These are phyloP conservation scores for Annulohypoxylon stygium DNA, from an alignment of 495 filamentous ascomycete genomes.

Conservation along the genomic window DNA sequence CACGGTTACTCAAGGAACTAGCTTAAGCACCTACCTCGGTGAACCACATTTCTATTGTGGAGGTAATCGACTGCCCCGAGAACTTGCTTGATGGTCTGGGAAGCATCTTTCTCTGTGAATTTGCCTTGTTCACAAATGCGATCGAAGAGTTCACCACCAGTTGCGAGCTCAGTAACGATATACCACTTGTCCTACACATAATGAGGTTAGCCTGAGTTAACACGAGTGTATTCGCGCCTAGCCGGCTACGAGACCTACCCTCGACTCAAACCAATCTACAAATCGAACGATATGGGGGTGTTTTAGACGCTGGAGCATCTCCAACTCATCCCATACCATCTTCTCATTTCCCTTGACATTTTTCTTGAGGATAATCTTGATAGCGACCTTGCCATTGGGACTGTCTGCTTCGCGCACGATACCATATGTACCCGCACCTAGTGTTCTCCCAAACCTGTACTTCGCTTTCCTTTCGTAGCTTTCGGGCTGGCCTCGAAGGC, in stretches of 20 bases:
- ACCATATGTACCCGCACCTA: slow-evolving; percentile 97
- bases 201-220: slow-evolving; percentile 13
- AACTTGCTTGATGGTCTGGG: slow-evolving; percentile 95
- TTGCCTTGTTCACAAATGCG: slow-evolving; percentile 98
- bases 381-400: slow-evolving; percentile 85
- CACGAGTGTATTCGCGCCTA: slow-evolving; percentile 4
- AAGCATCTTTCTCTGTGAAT: slow-evolving; percentile 99
- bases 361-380: slow-evolving; percentile 99
- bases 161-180: slow-evolving; percentile 97
- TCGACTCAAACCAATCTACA: slow-evolving; percentile 99
- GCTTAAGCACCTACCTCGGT: slow-evolving; percentile 75
- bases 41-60: slow-evolving; percentile 94
- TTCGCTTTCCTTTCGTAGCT: slow-evolving; percentile 98
- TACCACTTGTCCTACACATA: slow-evolving; percentile 96
- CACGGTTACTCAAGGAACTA: background rate
- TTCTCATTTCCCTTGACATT: slow-evolving; percentile 97
- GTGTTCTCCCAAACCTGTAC: slow-evolving; percentile 91
- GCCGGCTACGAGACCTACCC: slow-evolving; percentile 61
- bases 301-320: slow-evolving; percentile 88
- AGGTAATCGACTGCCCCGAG: slow-evolving; percentile 95
- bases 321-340: slow-evolving; percentile 98
- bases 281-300: slow-evolving; percentile 98
- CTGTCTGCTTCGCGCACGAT: slow-evolving; percentile 96
- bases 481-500: slow-evolving; percentile 96
- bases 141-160: slow-evolving; percentile 97